These are phyloP conservation scores for Elongisporangium anandrum DNA, from an alignment of 352 stramenopile genomes.

Conservation along the genomic window DNA sequence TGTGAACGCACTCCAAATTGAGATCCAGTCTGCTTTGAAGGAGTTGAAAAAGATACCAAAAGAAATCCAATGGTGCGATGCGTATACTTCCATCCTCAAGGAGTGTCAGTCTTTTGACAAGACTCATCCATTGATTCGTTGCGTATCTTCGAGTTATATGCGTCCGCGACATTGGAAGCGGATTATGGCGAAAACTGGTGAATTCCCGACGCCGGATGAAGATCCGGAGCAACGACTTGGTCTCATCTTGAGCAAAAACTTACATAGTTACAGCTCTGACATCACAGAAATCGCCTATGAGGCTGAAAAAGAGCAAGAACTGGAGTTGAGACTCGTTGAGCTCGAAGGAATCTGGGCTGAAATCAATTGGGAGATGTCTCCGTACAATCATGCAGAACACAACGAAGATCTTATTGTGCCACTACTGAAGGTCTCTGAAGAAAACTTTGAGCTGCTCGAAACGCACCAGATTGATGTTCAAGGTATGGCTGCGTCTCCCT, in stretches of 20 bases:
- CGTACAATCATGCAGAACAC: conserved; percentile 78
- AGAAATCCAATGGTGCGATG: conserved; percentile 90
- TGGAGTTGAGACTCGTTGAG: conserved; percentile 89
- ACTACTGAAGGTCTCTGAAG: conserved; percentile 91
- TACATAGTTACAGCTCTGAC: conserved; percentile 93
- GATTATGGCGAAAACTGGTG: conserved; percentile 87
- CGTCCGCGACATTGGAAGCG: conserved; percentile 92
- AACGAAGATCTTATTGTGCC: conserved; percentile 83
- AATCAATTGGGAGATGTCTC: conserved; percentile 93
- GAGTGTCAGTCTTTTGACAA: conserved; percentile 85
- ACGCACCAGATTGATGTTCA: conserved; percentile 96
- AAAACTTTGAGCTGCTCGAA: conserved; percentile 96
- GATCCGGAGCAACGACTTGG: conserved; percentile 90
- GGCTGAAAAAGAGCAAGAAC: conserved; percentile 95
- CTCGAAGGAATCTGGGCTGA: conserved; percentile 90
- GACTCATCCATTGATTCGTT: conserved; percentile 75
- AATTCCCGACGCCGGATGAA: conserved; percentile 92
- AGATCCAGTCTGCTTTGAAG: conserved; percentile 92
- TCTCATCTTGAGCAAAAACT: conserved; percentile 89
- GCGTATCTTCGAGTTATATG: conserved; percentile 85
- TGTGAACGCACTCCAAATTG: conserved; percentile 93
- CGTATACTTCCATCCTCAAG: conserved; percentile 83
- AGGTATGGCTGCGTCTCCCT: conserved; percentile 94
- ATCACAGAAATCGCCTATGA: conserved; percentile 97
- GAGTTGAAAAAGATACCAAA: conserved; percentile 92